phyloP scores from a whole-genome alignment of 1,284 basidiomycete species.

The Ceratobasidium sp. region DNA sequence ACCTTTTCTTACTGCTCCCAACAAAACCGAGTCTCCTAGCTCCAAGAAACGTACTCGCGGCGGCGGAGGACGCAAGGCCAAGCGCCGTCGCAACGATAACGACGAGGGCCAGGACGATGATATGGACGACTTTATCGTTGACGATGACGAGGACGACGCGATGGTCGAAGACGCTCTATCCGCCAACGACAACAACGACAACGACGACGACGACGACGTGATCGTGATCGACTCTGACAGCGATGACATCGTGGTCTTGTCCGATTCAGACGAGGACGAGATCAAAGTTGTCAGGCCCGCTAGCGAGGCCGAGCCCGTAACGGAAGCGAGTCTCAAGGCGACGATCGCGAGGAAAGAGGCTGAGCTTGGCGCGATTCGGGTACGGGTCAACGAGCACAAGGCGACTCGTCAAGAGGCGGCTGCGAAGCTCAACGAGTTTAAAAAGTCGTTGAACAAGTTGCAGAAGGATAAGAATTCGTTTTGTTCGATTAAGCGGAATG shows the following conservation, averaged over 20 bases:
- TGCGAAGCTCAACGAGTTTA: constrained; percentile 63
- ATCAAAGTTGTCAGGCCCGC: not conserved
- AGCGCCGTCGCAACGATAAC: constrained; percentile 68
- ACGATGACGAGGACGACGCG: constrained; percentile 53
- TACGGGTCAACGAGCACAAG: constrained; percentile 59
- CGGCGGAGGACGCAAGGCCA: constrained; percentile 60
- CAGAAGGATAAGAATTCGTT: constrained; percentile 73
- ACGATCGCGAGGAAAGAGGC: constrained; percentile 63
- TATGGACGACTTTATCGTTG: constrained; percentile 55
- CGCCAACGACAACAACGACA: not conserved
- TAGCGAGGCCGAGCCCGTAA: constrained; percentile 53
- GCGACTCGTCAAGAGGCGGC: constrained; percentile 64
- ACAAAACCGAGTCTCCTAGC: constrained; percentile 53
- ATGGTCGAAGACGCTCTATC: constrained; percentile 20
- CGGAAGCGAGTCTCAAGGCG: constrained; percentile 62
- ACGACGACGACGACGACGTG: not conserved
- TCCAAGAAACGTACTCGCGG: constrained; percentile 68
- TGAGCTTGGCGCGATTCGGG: constrained; percentile 61
- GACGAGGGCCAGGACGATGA: constrained; percentile 64
- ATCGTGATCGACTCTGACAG: constrained; percentile 50
- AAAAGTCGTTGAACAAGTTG: constrained; percentile 63
- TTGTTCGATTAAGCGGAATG: constrained; percentile 70
- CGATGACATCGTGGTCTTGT: constrained; percentile 52
- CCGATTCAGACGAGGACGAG: constrained; percentile 40
- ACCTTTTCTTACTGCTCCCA: constrained; percentile 59